These are phyloP conservation scores for Clonostachys rhizophaga DNA, from an alignment of 2,329 filamentous ascomycete genomes.

Conservation along the genomic window DNA sequence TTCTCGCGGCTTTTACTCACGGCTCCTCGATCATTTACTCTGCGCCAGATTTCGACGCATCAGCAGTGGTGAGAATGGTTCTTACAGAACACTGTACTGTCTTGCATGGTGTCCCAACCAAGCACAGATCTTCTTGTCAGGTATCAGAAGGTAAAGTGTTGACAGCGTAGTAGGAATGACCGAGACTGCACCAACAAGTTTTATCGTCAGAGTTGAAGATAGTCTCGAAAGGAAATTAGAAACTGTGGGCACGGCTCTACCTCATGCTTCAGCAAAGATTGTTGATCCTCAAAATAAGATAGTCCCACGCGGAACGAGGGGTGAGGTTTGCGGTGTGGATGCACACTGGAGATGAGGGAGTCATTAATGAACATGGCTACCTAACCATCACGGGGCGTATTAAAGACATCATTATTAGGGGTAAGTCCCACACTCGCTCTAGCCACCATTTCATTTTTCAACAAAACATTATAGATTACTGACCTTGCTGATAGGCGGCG, in stretches of 20 bases:
- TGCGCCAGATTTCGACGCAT: conserved; percentile 58
- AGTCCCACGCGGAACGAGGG: conserved; percentile 47
- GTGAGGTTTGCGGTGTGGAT: conserved; percentile 71
- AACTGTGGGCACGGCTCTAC: conserved; percentile 57
- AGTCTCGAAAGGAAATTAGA: conserved; percentile 58
- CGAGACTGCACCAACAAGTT: conserved; percentile 54
- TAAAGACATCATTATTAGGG: conserved; percentile 84
- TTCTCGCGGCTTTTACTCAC: conserved; percentile 66
- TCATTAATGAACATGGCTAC: conserved; percentile 72
- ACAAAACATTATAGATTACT: neutral
- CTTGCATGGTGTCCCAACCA: conserved; percentile 52
- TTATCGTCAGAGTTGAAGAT: conserved; percentile 64
- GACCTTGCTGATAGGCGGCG: conserved; percentile 30
- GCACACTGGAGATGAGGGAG: conserved; percentile 78
- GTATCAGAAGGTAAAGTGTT: conserved; percentile 56
- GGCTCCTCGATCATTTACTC: conserved; percentile 61
- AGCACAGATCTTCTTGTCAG: too few species aligned
- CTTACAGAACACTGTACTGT: conserved; percentile 47
- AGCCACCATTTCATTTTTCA: too few species aligned
- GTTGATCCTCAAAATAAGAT: conserved; percentile 50
- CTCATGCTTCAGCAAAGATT: conserved; percentile 58
- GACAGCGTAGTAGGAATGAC: conserved; percentile 52
- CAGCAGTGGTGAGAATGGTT: conserved; percentile 52
- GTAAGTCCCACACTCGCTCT: conserved; percentile 28
- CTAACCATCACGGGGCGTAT: conserved; percentile 77